A percentile compares a stretch with the other conserved stretches of the same genome.
phyloP scores from a whole-genome alignment of 2,329 filamentous ascomycete genomes.

The Sporothrix pseudoabietina region DNA sequence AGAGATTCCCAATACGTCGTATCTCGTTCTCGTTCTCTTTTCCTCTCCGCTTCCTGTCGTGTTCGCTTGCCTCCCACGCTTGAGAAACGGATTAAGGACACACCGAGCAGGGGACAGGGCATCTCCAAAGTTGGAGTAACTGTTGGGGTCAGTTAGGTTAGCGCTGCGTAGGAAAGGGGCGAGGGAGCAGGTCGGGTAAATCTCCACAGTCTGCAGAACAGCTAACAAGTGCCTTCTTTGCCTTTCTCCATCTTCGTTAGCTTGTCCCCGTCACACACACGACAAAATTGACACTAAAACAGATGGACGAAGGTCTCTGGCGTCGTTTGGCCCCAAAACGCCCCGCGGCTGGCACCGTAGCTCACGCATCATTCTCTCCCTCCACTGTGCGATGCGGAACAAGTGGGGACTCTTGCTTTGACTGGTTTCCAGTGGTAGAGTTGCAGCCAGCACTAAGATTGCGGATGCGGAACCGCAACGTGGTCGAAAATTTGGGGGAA shows the following conservation, averaged over 20 bases:
- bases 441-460: constrained; percentile 10
- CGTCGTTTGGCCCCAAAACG: not conserved
- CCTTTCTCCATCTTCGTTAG: constrained; percentile 9
- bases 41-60: not conserved
- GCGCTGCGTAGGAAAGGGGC: not conserved
- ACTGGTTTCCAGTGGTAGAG: not conserved
- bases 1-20: not conserved
- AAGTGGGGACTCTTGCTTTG: not conserved
- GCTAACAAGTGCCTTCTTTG: not conserved
- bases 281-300: constrained; percentile 15
- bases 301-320: not conserved
- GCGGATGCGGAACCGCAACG: constrained; percentile 27
- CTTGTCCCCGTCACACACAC: not conserved
- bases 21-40: not conserved
- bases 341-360: not conserved
- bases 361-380: not conserved
- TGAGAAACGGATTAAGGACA: constrained; percentile 10
- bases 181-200: too few species aligned
- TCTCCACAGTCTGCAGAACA: constrained; percentile 19
- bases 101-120: not conserved
- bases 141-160: constrained; percentile 15
- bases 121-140: constrained; percentile 16
- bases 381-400: constrained; percentile 7
- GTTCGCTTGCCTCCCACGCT: not conserved
- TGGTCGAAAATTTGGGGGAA: constrained; percentile 22